Evolutionary conservation across 179 eudicot genomes (phyloP).

Genomic region (Drosera spatulata): DNA sequence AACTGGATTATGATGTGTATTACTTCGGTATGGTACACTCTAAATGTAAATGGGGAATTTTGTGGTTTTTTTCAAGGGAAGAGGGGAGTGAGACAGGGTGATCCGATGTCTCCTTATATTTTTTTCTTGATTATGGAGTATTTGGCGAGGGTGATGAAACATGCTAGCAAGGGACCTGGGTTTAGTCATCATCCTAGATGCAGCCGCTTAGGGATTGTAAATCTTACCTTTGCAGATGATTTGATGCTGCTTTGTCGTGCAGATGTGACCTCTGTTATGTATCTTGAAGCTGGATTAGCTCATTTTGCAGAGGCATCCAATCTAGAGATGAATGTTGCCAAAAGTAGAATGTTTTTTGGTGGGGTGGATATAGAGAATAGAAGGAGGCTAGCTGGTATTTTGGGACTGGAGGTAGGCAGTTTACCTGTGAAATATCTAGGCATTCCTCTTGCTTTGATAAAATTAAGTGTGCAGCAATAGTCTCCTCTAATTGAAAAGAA

Average conservation of each 20-base stretch:
- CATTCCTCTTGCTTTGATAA: background rate
- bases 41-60: background rate
- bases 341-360: background rate
- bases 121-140: background rate
- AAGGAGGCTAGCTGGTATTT: background rate
- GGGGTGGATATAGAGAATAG: background rate
- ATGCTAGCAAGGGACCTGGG: no score
- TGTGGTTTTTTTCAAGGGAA: background rate
- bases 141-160: background rate
- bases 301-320: background rate
- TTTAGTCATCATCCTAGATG: no score
- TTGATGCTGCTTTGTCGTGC: no score
- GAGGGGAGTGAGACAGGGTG: background rate
- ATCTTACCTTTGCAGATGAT: no score
- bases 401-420: background rate
- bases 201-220: no score
- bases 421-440: background rate
- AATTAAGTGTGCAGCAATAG: background rate
- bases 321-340: background rate
- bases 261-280: no score
- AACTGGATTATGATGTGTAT: background rate
- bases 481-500: no score
- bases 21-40: background rate
- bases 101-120: background rate
- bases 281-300: background rate